Percentiles rank a stretch among this genome's conserved stretches.
These are phyloP conservation scores for Hypholoma sublateritium DNA, from an alignment of 768 basidiomycete species.

Conservation along the genomic window DNA sequence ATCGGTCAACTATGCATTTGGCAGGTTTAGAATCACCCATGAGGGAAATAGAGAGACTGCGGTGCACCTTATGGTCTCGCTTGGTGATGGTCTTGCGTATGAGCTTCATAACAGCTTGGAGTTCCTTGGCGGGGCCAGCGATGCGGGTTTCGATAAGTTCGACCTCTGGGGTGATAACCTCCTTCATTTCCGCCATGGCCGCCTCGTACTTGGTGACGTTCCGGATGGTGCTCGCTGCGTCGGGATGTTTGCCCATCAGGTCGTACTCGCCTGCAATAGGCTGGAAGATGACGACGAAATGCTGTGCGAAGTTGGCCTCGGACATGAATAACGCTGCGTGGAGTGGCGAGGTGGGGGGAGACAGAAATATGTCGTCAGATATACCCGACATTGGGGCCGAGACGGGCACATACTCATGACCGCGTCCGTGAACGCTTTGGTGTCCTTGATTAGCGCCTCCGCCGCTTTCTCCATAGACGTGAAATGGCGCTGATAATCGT, in stretches of 20 bases:
- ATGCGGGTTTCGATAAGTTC: constrained; percentile 92
- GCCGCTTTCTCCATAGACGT: constrained; percentile 71
- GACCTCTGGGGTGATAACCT: constrained; percentile 82
- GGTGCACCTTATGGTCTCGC: constrained; percentile 87
- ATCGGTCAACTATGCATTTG: constrained; percentile 65
- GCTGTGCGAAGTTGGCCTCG: constrained; percentile 61
- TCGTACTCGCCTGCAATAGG: constrained; percentile 78
- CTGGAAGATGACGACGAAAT: constrained; percentile 62
- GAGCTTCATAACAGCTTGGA: constrained; percentile 81
- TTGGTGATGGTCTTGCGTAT: constrained; percentile 95
- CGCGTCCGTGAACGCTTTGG: constrained; percentile 81
- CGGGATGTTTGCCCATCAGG: constrained; percentile 75
- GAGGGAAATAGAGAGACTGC: not conserved
- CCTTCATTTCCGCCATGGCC: constrained; percentile 80
- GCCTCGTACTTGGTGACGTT: constrained; percentile 73
- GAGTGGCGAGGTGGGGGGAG: not conserved
- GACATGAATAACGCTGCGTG: constrained; percentile 64
- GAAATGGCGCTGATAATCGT: constrained; percentile 83
- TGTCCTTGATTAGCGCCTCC: constrained; percentile 92
- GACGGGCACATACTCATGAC: constrained; percentile 51
- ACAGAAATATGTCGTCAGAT: constrained; percentile 1
- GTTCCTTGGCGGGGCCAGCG: constrained; percentile 83
- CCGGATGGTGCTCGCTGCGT: constrained; percentile 71
- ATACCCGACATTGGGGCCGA: not conserved
- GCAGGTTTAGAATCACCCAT: constrained; percentile 1